A percentile compares a stretch with the other conserved stretches of the same genome.
phyloP scores from a whole-genome alignment of 2,329 filamentous ascomycete species.

The Xylariaceae sp. region DNA sequence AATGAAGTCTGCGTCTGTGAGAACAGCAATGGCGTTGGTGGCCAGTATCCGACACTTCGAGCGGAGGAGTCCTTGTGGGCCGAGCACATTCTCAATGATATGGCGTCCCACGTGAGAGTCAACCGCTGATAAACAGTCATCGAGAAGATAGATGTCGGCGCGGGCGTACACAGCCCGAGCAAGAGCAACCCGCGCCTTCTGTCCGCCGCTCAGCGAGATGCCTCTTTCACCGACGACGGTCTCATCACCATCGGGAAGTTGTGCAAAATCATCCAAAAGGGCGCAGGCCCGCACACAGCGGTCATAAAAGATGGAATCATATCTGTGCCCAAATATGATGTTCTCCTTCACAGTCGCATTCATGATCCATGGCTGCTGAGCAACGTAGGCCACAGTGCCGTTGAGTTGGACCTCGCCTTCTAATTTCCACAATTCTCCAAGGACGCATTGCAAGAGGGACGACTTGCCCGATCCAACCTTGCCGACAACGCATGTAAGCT shows the following conservation, averaged over 20 bases:
- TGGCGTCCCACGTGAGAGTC: conserved; percentile 95
- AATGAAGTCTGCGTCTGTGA: conserved; percentile 85
- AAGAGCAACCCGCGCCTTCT: conserved; percentile 88
- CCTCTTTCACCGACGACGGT: conserved; percentile 95
- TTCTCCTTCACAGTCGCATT: conserved; percentile 97
- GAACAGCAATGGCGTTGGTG: conserved; percentile 88
- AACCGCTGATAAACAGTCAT: conserved; percentile 93
- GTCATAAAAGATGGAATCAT: conserved; percentile 90
- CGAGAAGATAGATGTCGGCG: conserved; percentile 91
- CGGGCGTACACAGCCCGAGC: conserved; percentile 92
- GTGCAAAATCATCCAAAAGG: conserved; percentile 80
- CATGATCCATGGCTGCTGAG: conserved; percentile 93
- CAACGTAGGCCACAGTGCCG: conserved; percentile 82
- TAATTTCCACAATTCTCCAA: conserved; percentile 88
- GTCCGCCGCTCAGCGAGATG: conserved; percentile 90
- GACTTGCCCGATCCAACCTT: conserved; percentile 95
- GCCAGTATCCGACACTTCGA: conserved; percentile 88
- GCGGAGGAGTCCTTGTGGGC: conserved; percentile 70
- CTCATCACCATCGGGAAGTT: conserved; percentile 89
- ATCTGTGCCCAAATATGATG: conserved; percentile 91
- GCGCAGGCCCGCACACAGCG: conserved; percentile 88
- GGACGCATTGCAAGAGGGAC: conserved; percentile 77
- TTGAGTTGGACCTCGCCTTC: conserved; percentile 76
- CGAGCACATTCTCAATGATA: conserved; percentile 89
- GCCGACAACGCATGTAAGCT: conserved; percentile 86